A percentile compares a stretch with the other conserved stretches of the same genome.
These are phyloP conservation scores for Chamaecyparis obtusa DNA, from an alignment of 75 land plant species.

Conservation along the genomic window DNA sequence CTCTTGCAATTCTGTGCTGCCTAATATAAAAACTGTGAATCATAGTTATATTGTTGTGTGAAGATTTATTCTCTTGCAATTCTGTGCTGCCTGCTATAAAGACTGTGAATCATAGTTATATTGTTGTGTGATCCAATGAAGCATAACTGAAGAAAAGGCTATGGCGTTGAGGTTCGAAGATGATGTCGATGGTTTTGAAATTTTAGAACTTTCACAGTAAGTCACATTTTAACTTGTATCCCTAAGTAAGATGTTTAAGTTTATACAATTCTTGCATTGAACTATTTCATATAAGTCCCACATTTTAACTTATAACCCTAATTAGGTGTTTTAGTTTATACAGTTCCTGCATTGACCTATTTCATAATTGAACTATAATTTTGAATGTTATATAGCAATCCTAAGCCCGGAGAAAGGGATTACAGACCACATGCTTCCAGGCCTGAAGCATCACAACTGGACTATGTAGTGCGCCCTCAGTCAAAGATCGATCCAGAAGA, in stretches of 20 bases:
- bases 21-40: neutral
- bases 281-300: no score
- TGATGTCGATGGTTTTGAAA: constrained; percentile 57
- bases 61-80: no score
- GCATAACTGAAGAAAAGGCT: constrained; percentile 42
- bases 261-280: no score
- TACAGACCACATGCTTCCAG: constrained; percentile 66
- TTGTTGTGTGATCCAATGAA: neutral
- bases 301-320: neutral
- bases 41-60: neutral
- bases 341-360: neutral
- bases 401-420: constrained; percentile 61
- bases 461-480: constrained; percentile 85
- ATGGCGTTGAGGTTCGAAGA: constrained; percentile 44
- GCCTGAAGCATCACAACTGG: constrained; percentile 86
- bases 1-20: neutral
- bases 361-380: neutral
- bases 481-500: constrained; percentile 90
- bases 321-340: neutral
- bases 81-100: no score
- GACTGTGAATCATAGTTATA: no score
- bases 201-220: constrained; percentile 67
- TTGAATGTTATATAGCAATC: constrained; percentile 13
- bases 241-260: no score
- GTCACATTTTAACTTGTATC: no score